These are phyloP conservation scores for Calocybe gangraenosa DNA, from an alignment of 768 basidiomycete genomes.

Conservation along the genomic window DNA sequence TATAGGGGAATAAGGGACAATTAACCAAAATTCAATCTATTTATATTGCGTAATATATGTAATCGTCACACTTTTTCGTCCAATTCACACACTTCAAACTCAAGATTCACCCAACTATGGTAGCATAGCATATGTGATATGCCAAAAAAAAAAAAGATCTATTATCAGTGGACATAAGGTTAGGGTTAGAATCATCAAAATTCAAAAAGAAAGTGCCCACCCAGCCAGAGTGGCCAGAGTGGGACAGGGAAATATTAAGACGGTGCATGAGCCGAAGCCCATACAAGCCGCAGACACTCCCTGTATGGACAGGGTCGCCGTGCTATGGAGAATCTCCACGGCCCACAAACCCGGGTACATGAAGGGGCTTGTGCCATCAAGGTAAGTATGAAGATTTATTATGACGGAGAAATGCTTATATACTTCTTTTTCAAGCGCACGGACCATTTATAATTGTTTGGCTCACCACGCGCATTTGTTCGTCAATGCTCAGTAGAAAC, in stretches of 20 bases:
- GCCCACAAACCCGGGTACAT: constrained; percentile 54
- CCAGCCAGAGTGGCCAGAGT: constrained; percentile 45
- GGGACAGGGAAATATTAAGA: constrained; percentile 64
- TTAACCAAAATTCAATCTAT: too few relatives aligned
- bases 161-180: constrained; percentile 26
- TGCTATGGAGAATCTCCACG: constrained; percentile 59
- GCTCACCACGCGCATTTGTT: background rate
- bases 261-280: constrained; percentile 62
- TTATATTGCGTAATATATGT: too few relatives aligned
- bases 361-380: constrained; percentile 60
- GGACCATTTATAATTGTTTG: constrained; percentile 20
- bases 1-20: constrained; percentile 23
- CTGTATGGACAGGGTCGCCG: constrained; percentile 69
- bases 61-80: too few relatives aligned
- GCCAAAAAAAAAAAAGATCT: too few relatives aligned
- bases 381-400: constrained; percentile 43
- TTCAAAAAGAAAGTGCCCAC: constrained; percentile 27
- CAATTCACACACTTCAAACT: too few relatives aligned
- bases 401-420: constrained; percentile 15
- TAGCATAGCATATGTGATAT: too few relatives aligned
- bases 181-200: constrained; percentile 37
- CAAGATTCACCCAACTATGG: too few relatives aligned
- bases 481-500: too few relatives aligned
- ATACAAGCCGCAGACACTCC: constrained; percentile 50
- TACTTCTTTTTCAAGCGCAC: constrained; percentile 21